Evolutionary conservation across 1,139 yeast species (phyloP).

Genomic region (Candida smagusa): DNA sequence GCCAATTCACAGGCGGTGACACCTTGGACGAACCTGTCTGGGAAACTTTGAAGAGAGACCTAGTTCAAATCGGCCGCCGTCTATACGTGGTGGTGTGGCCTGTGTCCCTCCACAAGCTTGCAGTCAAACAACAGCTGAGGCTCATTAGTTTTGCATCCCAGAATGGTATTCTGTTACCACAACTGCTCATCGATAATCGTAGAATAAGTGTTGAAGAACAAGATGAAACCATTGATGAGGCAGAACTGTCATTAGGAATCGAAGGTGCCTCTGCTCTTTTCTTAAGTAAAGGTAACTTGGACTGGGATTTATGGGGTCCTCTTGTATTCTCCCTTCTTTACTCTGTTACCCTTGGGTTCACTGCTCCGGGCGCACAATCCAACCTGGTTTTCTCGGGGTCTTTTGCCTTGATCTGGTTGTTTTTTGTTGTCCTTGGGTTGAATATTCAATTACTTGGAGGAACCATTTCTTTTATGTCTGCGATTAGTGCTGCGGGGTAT

Average conservation of each 20-base stretch:
- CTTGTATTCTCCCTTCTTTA: slow-evolving; percentile 65
- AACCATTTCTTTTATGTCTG: slow-evolving; percentile 69
- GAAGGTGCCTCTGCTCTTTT: slow-evolving; percentile 13
- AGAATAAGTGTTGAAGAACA: slow-evolving; percentile 30
- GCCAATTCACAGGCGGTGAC: slow-evolving; percentile 79
- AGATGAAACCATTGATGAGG: slow-evolving; percentile 26
- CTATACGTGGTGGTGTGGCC: slow-evolving; percentile 76
- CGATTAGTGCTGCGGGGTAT: slow-evolving; percentile 78
- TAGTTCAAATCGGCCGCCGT: slow-evolving; percentile 61
- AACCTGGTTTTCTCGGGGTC: slow-evolving; percentile 51
- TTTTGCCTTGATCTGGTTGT: slow-evolving; percentile 49
- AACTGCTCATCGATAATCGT: slow-evolving; percentile 29
- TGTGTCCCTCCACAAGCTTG: slow-evolving; percentile 42
- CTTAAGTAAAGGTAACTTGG: slow-evolving; percentile 38
- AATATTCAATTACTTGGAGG: slow-evolving; percentile 80
- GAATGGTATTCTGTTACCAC: slow-evolving; percentile 45
- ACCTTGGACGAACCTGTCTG: slow-evolving; percentile 82
- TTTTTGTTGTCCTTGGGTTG: slow-evolving; percentile 57
- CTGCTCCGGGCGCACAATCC: slow-evolving; percentile 30
- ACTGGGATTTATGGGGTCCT: slow-evolving; percentile 94
- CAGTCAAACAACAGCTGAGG: slow-evolving; percentile 42
- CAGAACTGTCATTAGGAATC: slow-evolving; percentile 8
- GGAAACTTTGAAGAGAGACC: slow-evolving; percentile 65
- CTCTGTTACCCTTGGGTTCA: slow-evolving; percentile 51
- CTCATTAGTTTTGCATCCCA: slow-evolving; percentile 41